phyloP scores from a whole-genome alignment of 352 stramenopile species.

The Blastocystis sp. region DNA sequence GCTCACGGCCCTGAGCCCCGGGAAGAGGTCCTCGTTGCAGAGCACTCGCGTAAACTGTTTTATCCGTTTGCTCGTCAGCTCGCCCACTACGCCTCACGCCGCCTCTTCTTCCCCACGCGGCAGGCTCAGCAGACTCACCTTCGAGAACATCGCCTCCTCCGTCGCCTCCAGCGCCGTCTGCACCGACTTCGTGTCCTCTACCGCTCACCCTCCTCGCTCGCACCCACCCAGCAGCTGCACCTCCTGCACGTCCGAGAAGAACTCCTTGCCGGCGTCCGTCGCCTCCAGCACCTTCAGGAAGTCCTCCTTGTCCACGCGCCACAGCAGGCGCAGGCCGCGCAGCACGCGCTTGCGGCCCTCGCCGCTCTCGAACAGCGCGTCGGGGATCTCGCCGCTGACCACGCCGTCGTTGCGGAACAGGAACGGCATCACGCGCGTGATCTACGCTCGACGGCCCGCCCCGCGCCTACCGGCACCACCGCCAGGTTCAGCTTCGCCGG shows the following conservation, averaged over 20 bases:
- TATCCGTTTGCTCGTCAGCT: neutral
- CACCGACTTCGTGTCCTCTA: neutral
- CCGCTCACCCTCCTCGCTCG: neutral
- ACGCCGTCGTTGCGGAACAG: neutral
- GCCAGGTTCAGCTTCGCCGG: neutral
- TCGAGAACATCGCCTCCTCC: neutral
- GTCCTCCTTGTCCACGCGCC: neutral
- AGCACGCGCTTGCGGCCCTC: neutral
- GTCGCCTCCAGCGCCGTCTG: neutral
- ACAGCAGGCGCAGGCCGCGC: neutral
- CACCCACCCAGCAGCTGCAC: neutral
- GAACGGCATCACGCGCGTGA: neutral
- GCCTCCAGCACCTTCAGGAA: neutral
- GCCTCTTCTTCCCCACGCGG: neutral
- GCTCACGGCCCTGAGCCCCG: neutral
- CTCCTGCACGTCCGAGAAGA: neutral
- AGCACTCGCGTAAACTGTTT: neutral
- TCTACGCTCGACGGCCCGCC: neutral
- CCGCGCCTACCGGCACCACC: neutral
- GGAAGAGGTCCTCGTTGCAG: neutral
- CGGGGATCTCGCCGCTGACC: neutral
- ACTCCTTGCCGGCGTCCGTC: neutral
- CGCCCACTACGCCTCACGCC: neutral
- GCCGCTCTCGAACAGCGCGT: neutral
- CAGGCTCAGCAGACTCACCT: neutral